Evolutionary conservation across 768 basidiomycete species (phyloP).

Genomic region (Roridomyces roridus): DNA sequence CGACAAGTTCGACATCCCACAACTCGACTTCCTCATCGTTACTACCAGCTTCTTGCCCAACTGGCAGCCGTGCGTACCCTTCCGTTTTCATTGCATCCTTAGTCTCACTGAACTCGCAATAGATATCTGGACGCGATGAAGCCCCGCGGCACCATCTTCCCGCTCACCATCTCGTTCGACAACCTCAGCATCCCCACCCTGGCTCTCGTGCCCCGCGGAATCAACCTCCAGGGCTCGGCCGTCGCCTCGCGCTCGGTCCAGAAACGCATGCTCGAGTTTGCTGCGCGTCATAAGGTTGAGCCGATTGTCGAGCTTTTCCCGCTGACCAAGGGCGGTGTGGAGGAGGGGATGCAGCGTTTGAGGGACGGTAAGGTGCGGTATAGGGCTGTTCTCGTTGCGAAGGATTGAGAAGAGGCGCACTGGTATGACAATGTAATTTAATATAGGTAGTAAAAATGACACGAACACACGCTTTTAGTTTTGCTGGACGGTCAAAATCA

Average conservation of each 20-base stretch:
- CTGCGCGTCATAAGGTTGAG: conserved; percentile 32
- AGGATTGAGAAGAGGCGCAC: no score
- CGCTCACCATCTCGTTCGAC: conserved; percentile 1
- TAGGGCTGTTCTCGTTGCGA: conserved; percentile 5
- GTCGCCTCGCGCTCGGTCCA: conserved; percentile 1
- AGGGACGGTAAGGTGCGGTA: not conserved
- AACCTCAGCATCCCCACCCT: conserved; percentile 4
- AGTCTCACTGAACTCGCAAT: not conserved
- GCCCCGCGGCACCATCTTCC: conserved; percentile 11
- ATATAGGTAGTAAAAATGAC: no score
- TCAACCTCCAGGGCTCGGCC: conserved; percentile 26
- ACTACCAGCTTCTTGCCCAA: conserved; percentile 17
- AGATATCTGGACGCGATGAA: conserved; percentile 9
- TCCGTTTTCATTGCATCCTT: no score
- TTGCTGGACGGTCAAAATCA: no score
- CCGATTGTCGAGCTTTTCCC: conserved; percentile 37
- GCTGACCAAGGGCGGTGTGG: conserved; percentile 30
- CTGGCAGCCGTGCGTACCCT: conserved; percentile 20
- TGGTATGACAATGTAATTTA: no score
- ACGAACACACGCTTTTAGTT: no score
- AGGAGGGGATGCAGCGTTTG: conserved; percentile 2
- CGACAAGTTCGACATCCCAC: conserved; percentile 27
- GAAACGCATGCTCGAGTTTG: conserved; percentile 38
- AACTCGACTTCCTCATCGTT: no score
- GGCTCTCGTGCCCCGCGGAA: not conserved